phyloP scores from a whole-genome alignment of 306 rosid genomes.

The Acacia melanoxylon region DNA sequence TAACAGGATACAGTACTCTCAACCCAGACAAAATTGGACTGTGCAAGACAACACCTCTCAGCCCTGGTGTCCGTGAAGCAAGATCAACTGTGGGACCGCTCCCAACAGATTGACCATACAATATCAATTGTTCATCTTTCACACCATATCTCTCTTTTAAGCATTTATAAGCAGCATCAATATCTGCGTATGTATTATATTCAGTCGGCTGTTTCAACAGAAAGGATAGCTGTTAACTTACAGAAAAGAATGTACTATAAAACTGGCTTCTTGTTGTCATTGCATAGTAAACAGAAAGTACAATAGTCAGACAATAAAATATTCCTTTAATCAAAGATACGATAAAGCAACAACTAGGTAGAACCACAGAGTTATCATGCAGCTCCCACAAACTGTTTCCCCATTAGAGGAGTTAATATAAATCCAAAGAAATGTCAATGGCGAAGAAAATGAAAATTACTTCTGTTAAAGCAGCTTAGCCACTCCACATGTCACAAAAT shows the following conservation, averaged over 20 bases:
- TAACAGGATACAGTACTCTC: conserved; percentile 89
- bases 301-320: background rate
- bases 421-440: background rate
- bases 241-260: conserved; percentile 10
- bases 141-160: conserved; percentile 83
- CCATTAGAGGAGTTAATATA: background rate
- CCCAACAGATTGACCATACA: conserved; percentile 95
- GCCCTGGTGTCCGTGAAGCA: conserved; percentile 69
- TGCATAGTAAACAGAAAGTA: background rate
- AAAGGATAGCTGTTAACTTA: conserved; percentile 36
- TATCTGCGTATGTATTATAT: conserved; percentile 89
- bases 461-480: background rate
- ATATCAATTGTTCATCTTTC: conserved; percentile 79
- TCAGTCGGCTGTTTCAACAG: conserved; percentile 86
- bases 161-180: conserved; percentile 88
- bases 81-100: conserved; percentile 96
- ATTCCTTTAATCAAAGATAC: background rate
- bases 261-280: background rate
- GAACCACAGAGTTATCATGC: background rate
- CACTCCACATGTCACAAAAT: background rate
- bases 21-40: conserved; percentile 92
- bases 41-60: conserved; percentile 86
- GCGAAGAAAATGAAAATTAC: background rate
- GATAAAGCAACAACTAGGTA: background rate
- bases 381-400: background rate